Conservation (phyloP, 768 basidiomycete genomes). For the Tulasnella sp. region DNA sequence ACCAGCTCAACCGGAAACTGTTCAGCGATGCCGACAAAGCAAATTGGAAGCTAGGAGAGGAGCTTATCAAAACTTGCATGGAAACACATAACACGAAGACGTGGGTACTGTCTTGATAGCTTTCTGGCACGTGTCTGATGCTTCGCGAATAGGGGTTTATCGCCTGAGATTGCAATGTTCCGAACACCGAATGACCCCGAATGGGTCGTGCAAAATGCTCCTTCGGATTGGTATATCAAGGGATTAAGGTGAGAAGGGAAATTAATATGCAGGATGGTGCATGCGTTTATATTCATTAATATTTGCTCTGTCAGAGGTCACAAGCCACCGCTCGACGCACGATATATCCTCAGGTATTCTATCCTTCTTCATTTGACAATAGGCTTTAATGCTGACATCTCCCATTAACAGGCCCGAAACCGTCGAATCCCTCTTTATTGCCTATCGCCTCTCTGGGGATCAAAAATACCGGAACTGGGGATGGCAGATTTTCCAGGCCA, state of each 20-base stretch:
- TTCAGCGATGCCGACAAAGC: slow-evolving; percentile 51
- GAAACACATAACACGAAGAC: slow-evolving; percentile 77
- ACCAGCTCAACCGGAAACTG: slow-evolving; percentile 45
- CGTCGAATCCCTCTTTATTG: slow-evolving; percentile 87
- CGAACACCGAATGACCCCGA: slow-evolving; percentile 57
- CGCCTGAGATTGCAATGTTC: slow-evolving; percentile 89
- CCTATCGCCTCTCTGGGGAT: slow-evolving; percentile 85
- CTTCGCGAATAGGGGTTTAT: slow-evolving; percentile 56
- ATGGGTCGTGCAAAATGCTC: slow-evolving; percentile 41
- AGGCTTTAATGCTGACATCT: background rate
- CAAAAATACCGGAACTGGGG: slow-evolving; percentile 75
- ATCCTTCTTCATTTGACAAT: background rate
- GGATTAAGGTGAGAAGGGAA: slow-evolving; percentile 45
- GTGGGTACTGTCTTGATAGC: slow-evolving; percentile 42
- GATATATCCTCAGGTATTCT: slow-evolving; percentile 78
- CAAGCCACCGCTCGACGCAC: slow-evolving; percentile 54
- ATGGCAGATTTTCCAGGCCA: slow-evolving; percentile 86
- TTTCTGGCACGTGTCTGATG: background rate
- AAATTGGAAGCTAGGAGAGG: slow-evolving; percentile 78
- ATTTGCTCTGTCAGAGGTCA: background rate
- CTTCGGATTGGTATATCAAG: slow-evolving; percentile 86
- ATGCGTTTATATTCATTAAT: background rate
- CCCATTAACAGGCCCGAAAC: slow-evolving; percentile 72
- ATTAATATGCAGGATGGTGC: background rate
- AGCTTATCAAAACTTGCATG: slow-evolving; percentile 84